These are phyloP conservation scores for Candida palmyrensis DNA, from an alignment of 805 yeast genomes.

Conservation along the genomic window DNA sequence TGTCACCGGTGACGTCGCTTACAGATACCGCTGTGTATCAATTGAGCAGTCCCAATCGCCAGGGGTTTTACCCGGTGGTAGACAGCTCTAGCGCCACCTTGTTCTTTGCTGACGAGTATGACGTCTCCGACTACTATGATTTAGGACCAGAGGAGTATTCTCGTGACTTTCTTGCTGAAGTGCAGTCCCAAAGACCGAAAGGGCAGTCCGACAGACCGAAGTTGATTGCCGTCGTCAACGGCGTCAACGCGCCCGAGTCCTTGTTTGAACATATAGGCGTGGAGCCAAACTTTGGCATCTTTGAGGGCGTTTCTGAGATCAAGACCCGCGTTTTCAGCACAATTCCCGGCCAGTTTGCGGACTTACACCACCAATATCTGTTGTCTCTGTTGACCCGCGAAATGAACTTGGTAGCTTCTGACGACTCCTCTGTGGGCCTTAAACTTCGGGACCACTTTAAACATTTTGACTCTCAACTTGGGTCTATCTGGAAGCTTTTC, in stretches of 20 bases:
- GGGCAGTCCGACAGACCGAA: constrained; percentile 16
- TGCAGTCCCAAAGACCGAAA: constrained; percentile 5
- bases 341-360: constrained; percentile 15
- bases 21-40: constrained; percentile 7
- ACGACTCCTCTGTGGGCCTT: neutral
- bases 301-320: constrained; percentile 5
- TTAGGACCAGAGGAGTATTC: constrained; percentile 21
- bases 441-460: constrained; percentile 15
- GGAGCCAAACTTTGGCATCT: constrained; percentile 17
- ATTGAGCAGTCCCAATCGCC: constrained; percentile 4
- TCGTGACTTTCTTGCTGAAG: constrained; percentile 19
- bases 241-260: constrained; percentile 30
- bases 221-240: constrained; percentile 36
- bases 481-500: constrained; percentile 32
- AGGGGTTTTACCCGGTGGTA: constrained; percentile 2
- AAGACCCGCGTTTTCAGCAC: constrained; percentile 9
- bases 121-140: constrained; percentile 30
- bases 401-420: constrained; percentile 14
- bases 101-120: constrained; percentile 44
- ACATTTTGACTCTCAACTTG: constrained; percentile 26
- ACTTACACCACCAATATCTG: constrained; percentile 5
- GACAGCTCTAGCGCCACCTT: constrained; percentile 26
- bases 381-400: constrained; percentile 20
- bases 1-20: no score
- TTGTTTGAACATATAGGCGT: neutral